Conservation (phyloP, 495 filamentous ascomycete genomes). For the Penicillium coprophilum region DNA sequence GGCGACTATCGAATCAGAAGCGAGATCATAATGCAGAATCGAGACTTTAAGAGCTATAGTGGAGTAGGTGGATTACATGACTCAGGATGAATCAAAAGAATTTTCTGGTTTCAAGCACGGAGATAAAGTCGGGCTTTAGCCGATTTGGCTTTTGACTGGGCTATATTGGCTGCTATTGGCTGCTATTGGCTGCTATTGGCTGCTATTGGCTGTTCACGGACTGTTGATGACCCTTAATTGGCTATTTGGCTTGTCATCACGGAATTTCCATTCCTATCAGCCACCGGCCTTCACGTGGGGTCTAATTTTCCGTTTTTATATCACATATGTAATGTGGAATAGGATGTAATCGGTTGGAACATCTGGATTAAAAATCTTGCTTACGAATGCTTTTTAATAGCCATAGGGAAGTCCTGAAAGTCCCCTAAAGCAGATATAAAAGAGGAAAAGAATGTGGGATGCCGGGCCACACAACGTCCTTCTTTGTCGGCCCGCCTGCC, state of each 20-base stretch:
- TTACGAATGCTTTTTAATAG: neutral
- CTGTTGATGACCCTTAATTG: neutral
- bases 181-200: no score
- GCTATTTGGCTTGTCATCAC: neutral
- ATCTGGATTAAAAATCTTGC: neutral
- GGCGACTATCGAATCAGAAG: neutral
- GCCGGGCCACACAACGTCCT: no score
- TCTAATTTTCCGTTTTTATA: no score
- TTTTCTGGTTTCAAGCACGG: neutral
- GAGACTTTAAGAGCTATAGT: conserved; percentile 4
- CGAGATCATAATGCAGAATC: neutral
- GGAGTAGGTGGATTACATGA: conserved; percentile 5
- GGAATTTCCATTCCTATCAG: conserved; percentile 8
- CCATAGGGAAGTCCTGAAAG: neutral
- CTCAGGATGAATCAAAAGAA: conserved; percentile 3
- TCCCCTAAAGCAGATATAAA: neutral
- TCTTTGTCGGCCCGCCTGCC: neutral
- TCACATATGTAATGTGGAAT: no score
- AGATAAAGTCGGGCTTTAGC: conserved; percentile 10
- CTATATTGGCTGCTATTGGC: no score
- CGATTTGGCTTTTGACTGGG: neutral
- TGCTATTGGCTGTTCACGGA: neutral
- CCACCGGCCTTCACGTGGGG: neutral
- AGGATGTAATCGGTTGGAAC: no score
- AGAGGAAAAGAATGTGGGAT: neutral